Base-by-base conservation (phyloP, 1,284 basidiomycete species). In the Cerioporus squamosus region DNA sequence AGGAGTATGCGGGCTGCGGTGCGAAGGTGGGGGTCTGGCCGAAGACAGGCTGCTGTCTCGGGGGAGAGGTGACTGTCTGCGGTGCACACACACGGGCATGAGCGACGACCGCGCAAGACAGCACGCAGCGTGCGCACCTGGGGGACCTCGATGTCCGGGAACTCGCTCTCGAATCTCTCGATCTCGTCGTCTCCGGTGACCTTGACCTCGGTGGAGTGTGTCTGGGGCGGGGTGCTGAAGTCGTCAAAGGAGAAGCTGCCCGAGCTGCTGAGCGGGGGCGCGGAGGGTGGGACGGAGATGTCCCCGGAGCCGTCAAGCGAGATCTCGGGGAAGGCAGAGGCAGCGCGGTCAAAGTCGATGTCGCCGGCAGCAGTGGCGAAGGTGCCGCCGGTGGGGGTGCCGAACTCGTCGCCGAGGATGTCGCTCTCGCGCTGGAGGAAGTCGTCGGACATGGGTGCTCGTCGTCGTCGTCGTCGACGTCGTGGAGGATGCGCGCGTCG, bases 131-230 rank as follows among this genome's bases (percentile, higher is more conserved):
- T n/a, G n/a, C 82, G 65, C 71, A 86, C 87, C 66, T 64, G 69
- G 55, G 81, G 81, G 51, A 84, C 78, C 52, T 88, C 86, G 57
- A 98, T 83, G 66, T 94, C 94, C 0, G 96, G 96, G 76, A 97
- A 98, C 64, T 93, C 87, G 71, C 81, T 90, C 77, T 97, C 90
- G 67, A 98, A 98, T 75, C 93, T 87, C 66, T 93, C 92, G 62
- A 95, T 85, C 66, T 96, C 95, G 62, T 93, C 90, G 66, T 91
- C 85, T 2, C 93, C 93, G 0, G 94, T 96, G 36, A 95, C 90
- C 72, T 86, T 90, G 52, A 95, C 87, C 18, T 84, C 78, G 15
- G 74, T 77, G 64, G 74, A 65, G 59, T 68, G 69, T 68, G 75
- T 63, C 20, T 79, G 77, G 22, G 80, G 78, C 42, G 77, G 72